A percentile compares a stretch with the other conserved stretches of the same genome.
Conservation (phyloP, 192 early-diverging fungal genomes). For the Pilaira anomala region DNA sequence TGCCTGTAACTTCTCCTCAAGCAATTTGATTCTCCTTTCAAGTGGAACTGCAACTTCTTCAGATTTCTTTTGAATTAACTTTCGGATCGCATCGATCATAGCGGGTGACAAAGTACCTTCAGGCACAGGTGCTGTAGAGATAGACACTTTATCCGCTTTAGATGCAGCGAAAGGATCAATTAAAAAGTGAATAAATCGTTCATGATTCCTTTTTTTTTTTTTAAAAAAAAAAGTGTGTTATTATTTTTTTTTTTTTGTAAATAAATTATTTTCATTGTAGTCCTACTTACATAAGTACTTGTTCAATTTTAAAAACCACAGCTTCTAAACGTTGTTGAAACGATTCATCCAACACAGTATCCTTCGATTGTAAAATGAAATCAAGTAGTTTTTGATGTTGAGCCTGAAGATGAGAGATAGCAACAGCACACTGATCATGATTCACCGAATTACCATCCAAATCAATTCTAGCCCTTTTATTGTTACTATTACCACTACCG, state of each 20-base stretch:
- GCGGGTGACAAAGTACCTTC: background rate
- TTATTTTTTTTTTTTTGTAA: background rate
- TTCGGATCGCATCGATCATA: background rate
- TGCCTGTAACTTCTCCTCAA: background rate
- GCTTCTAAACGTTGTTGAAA: background rate
- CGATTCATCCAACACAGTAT: background rate
- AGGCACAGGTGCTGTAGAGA: background rate
- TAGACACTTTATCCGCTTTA: background rate
- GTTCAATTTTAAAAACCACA: constrained; percentile 2
- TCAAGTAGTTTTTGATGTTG: constrained; percentile 8
- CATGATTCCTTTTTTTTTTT: constrained; percentile 2
- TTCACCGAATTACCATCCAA: background rate
- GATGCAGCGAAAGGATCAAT: constrained; percentile 3
- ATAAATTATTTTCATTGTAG: background rate
- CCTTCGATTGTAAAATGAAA: constrained; percentile 2
- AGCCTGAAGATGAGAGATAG: background rate
- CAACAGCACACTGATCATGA: background rate
- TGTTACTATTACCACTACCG: background rate
- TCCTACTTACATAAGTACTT: constrained; percentile 6
- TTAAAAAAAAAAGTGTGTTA: background rate
- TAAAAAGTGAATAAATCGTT: background rate
- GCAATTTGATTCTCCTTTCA: background rate
- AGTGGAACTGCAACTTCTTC: background rate
- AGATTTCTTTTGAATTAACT: background rate
- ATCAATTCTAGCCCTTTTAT: background rate